Evolutionary conservation across 306 rosid genomes (phyloP), one percentile per base, ranked within the genome.

Genomic region (Trifolium subterraneum): DNA sequence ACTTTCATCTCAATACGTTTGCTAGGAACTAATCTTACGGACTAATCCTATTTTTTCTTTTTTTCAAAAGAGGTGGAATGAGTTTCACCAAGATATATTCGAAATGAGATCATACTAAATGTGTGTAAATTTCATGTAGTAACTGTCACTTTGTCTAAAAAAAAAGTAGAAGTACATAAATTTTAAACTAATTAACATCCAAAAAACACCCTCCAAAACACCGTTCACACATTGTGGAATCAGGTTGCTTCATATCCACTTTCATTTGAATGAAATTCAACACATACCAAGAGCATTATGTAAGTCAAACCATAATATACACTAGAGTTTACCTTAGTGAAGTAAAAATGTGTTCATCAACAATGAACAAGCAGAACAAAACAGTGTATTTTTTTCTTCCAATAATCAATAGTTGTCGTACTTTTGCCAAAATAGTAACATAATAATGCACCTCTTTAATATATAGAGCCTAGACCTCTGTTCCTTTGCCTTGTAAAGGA

Each of bases 351-450:
- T 36, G 10, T 36, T 10, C 39, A 36, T 36, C 39, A 36, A 8
- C 9, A 7, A 36, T 36, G 39, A 36, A 36, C 10, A 36, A 13
- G 48, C 6, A 42, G 5, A 11, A 42, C 48, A 42, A 51, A 51
- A 51, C 58, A 51, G 9, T 42, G 25, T 52, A 10, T 52, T 19
- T 8, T 16, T 8, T 3, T 12, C 1, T 10, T 38, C 4, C 4
- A 2, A 0, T n/a, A 22, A 22, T 10, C 58, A 29, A 48, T 72
- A 50, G 10, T 84, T 81, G 1, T 84, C 84, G 82, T 87, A 77
- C 80, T 87, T 79, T 31, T 82, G 90, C 88, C 87, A 87, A 73
- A 87, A 87, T 5, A 87, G 62, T 70, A 87, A 80, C 82, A 87
- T 77, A 35, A 79, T 56, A 68, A 87, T 80, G 85, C 87, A 87